These are phyloP conservation scores for Cryphonectria naterciae DNA, from an alignment of 2,329 filamentous ascomycete species.

Conservation along the genomic window DNA sequence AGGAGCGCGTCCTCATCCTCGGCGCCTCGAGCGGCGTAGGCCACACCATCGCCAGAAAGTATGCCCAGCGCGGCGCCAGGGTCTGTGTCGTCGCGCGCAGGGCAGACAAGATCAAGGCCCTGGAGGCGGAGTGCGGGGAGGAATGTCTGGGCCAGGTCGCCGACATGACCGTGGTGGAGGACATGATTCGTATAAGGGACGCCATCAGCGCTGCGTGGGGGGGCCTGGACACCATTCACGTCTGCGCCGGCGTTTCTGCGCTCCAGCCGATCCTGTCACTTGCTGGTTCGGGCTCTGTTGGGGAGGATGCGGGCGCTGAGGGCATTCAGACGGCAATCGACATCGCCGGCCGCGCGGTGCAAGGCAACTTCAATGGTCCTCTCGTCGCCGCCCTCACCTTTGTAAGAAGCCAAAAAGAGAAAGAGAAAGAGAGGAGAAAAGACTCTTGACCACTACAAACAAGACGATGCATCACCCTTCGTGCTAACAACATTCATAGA, in stretches of 20 bases:
- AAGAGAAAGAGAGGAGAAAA: no score
- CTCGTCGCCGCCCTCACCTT: slow-evolving; percentile 37
- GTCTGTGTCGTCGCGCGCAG: slow-evolving; percentile 40
- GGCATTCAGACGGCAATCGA: slow-evolving; percentile 35
- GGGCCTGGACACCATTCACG: slow-evolving; percentile 38
- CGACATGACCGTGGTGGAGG: slow-evolving; percentile 35
- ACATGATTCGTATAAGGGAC: slow-evolving; percentile 37
- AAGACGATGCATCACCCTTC: background rate
- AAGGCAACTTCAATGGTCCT: slow-evolving; percentile 40
- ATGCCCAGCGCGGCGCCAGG: slow-evolving; percentile 36
- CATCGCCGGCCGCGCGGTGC: slow-evolving; percentile 33
- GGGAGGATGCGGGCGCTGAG: slow-evolving; percentile 31
- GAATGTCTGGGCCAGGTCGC: slow-evolving; percentile 36
- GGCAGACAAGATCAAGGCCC: slow-evolving; percentile 33
- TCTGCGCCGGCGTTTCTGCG: slow-evolving; percentile 41
- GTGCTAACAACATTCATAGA: slow-evolving; percentile 16
- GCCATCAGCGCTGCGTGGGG: slow-evolving; percentile 35
- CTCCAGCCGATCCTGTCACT: slow-evolving; percentile 40
- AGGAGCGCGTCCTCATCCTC: slow-evolving; percentile 39
- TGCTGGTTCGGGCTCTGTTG: slow-evolving; percentile 29
- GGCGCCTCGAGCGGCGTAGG: slow-evolving; percentile 42
- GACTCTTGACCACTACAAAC: background rate
- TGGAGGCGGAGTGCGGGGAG: slow-evolving; percentile 37
- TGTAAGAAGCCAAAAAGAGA: slow-evolving; percentile 17
- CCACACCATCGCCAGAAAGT: slow-evolving; percentile 35